Conservation (phyloP, 108 stramenopile genomes). For the Schizochytrium sp. region DNA sequence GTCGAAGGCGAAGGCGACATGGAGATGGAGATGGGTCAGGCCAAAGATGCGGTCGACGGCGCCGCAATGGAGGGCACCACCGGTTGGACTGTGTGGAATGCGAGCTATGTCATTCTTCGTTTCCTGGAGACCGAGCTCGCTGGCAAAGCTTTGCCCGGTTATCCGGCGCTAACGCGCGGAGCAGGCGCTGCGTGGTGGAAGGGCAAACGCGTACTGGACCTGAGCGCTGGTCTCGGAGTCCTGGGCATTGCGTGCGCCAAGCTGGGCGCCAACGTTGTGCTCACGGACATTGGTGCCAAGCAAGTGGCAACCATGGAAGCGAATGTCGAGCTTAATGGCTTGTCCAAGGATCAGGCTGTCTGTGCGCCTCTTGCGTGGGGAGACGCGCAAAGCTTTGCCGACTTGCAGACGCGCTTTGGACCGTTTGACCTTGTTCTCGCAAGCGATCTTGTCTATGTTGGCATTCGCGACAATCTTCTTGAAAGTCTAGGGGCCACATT, state of each 20-base stretch:
- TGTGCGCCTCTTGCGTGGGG: not conserved
- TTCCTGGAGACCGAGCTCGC: not conserved
- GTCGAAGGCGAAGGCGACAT: not conserved
- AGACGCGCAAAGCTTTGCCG: not conserved
- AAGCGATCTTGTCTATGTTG: not conserved
- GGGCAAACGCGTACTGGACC: slow-evolving; percentile 13
- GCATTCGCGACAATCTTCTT: not conserved
- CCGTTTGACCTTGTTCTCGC: not conserved
- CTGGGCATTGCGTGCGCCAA: slow-evolving; percentile 1
- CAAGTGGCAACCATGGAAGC: not conserved
- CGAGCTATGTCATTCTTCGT: not conserved
- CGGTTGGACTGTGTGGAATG: not conserved
- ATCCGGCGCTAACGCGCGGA: not conserved
- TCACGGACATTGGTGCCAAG: not conserved
- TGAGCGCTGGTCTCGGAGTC: not conserved
- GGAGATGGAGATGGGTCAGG: not conserved
- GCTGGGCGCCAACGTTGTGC: not conserved
- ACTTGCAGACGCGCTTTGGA: not conserved
- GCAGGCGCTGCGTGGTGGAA: not conserved
- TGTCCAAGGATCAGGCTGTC: not conserved
- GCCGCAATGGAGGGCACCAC: not conserved
- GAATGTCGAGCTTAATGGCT: not conserved
- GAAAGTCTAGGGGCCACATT: not conserved
- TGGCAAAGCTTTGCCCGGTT: not conserved
- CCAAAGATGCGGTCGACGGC: not conserved